phyloP scores from a whole-genome alignment of 1,139 yeast species.

The Nadsonia starkeyi-henricii region DNA sequence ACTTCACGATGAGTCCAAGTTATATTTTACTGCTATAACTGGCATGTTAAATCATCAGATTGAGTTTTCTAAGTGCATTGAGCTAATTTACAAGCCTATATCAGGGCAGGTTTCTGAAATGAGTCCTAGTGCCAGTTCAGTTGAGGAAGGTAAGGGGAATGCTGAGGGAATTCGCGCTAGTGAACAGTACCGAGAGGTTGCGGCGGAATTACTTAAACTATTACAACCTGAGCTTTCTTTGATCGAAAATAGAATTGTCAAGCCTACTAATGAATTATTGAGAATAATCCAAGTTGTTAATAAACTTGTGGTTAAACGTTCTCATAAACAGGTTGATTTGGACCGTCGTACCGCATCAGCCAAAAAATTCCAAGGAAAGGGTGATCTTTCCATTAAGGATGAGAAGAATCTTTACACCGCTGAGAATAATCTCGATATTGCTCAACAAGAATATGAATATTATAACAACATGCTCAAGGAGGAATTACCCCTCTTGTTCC shows the following conservation, averaged over 20 bases:
- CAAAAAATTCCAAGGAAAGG: constrained; percentile 55
- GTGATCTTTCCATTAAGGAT: constrained; percentile 65
- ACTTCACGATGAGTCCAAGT: constrained; percentile 74
- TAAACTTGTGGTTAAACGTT: constrained; percentile 88
- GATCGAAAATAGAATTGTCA: constrained; percentile 76
- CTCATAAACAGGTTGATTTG: constrained; percentile 85
- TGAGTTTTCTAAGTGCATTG: constrained; percentile 86
- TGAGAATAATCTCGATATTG: constrained; percentile 78
- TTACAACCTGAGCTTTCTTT: constrained; percentile 85
- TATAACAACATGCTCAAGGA: constrained; percentile 85
- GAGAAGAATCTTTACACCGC: constrained; percentile 81
- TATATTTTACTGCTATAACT: constrained; percentile 80
- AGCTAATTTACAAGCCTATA: constrained; percentile 89
- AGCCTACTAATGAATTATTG: constrained; percentile 83
- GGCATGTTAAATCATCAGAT: constrained; percentile 89
- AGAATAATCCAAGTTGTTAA: constrained; percentile 68
- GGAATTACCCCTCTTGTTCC: constrained; percentile 77
- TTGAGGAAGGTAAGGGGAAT: constrained; percentile 46
- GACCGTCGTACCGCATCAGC: constrained; percentile 67
- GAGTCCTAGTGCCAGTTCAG: constrained; percentile 47
- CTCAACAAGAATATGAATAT: constrained; percentile 90
- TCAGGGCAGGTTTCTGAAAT: constrained; percentile 87
- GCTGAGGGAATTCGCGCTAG: constrained; percentile 94
- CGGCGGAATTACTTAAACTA: constrained; percentile 68
- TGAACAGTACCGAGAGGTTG: constrained; percentile 80